These are phyloP conservation scores for Beauveria sp. DNA, from an alignment of 2,329 filamentous ascomycete genomes.

Conservation along the genomic window DNA sequence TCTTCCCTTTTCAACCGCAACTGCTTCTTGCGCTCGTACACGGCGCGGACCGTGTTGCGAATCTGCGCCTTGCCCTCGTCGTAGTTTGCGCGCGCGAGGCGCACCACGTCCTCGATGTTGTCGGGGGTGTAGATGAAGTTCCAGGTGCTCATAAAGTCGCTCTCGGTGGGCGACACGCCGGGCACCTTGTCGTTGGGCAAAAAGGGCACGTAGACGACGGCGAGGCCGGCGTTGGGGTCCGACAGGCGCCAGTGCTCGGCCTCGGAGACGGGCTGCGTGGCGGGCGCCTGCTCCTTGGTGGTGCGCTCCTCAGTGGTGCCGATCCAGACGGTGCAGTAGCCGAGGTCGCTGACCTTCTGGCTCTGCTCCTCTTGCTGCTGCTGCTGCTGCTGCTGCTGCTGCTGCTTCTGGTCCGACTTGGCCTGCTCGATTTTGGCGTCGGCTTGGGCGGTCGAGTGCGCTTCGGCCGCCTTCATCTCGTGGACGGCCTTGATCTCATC, in stretches of 20 bases:
- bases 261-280: slow-evolving; percentile 49
- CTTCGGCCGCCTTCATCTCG: slow-evolving; percentile 60
- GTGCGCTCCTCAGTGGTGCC: slow-evolving; percentile 71
- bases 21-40: slow-evolving; percentile 87
- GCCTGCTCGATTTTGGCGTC: slow-evolving; percentile 57
- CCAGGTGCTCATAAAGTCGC: slow-evolving; percentile 91
- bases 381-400: too few relatives aligned
- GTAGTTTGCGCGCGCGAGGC: slow-evolving; percentile 80
- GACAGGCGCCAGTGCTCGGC: slow-evolving; percentile 58
- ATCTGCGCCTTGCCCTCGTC: slow-evolving; percentile 74
- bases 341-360: slow-evolving; percentile 54
- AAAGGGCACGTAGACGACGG: slow-evolving; percentile 86
- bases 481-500: slow-evolving; percentile 32
- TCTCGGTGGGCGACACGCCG: slow-evolving; percentile 73
- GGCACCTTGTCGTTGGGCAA: slow-evolving; percentile 73
- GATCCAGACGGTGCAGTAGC: slow-evolving; percentile 94
- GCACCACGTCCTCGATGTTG: slow-evolving; percentile 78
- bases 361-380: slow-evolving; percentile 14
- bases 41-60: slow-evolving; percentile 69
- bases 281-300: slow-evolving; percentile 43
- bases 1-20: slow-evolving; percentile 48
- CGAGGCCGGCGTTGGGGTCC: slow-evolving; percentile 73
- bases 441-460: slow-evolving; percentile 51
- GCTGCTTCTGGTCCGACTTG: slow-evolving; percentile 35
- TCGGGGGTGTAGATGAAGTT: slow-evolving; percentile 94